Evolutionary conservation across 495 filamentous ascomycete genomes (phyloP), one percentile per base, ranked within the genome.

Genomic region (Penicillium flavigenum): DNA sequence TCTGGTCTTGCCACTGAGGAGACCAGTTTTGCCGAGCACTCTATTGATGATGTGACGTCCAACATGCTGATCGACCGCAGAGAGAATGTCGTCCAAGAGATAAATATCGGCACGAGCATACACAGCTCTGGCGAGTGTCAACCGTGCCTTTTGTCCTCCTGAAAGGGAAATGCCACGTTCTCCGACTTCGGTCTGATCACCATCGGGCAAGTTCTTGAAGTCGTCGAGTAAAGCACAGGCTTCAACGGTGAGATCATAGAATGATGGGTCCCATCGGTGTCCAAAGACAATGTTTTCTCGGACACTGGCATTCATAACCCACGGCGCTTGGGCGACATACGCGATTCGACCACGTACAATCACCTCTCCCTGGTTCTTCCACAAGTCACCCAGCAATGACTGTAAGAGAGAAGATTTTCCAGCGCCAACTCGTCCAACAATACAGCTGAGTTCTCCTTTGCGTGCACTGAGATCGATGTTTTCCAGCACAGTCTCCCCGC

Each of bases 51-150:
- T 77, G 71, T 98, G 95, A 53, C 91, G 82, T 32, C 95, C 95
- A 53, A 99, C 95, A 68, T 99, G 95, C 60, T 96, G 94, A 72
- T 99, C 95, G 17, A 99, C 95, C 2, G 95, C 94, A 24, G 93
- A 97, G 19, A 99, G 79, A 56, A 89, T 86, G 69, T 99, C 95
- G 64, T 99, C 95, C 6, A 99, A 78, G 12, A 99, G 76, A 62
- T 98, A 99, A 56, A 99, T 84, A 73, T 99, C 95, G n/a, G 94
- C 90, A 60, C 95, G 84, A 54, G 95, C 93, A 69, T 99, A 99
- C 2, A 99, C 95, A 47, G 95, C 95, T 67, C 95, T 81, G 14
- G 95, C 95, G 51, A 99, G 79, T n/a, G 92, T 94, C 63, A 99
- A 79, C 16, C 95, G 86, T 54, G 95, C 94, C 74, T 95, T 98